These are phyloP conservation scores for Solanum chiquidenum DNA, from an alignment of 257 asterid species.

Conservation along the genomic window DNA sequence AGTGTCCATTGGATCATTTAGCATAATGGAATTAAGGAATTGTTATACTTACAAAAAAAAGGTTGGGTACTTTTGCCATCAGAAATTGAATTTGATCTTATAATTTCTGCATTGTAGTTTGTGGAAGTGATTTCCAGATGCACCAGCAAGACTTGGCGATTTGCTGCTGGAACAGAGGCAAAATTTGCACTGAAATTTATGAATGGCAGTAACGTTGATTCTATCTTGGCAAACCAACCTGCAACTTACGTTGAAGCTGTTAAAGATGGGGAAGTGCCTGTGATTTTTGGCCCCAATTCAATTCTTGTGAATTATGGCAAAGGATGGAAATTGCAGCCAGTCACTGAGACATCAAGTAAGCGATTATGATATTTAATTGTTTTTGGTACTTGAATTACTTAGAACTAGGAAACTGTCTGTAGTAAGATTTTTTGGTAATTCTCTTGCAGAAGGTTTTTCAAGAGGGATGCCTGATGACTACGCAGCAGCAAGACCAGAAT, in stretches of 20 bases:
- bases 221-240: slow-evolving; percentile 11
- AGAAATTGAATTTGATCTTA: neutral
- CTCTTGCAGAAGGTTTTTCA: neutral
- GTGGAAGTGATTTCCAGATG: slow-evolving; percentile 71
- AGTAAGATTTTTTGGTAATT: neutral
- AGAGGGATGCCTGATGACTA: neutral
- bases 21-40: neutral
- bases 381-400: neutral
- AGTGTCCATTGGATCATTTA: neutral
- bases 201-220: slow-evolving; percentile 34
- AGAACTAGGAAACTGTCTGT: neutral
- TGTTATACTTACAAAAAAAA: neutral
- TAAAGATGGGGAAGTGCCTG: slow-evolving; percentile 67
- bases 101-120: slow-evolving; percentile 26
- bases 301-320: slow-evolving; percentile 60
- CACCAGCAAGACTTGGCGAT: slow-evolving; percentile 69
- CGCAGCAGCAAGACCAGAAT: neutral
- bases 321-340: slow-evolving; percentile 72
- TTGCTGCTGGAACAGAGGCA: slow-evolving; percentile 69
- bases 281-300: slow-evolving; percentile 70
- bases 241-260: slow-evolving; percentile 73
- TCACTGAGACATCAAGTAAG: slow-evolving; percentile 27
- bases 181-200: slow-evolving; percentile 64
- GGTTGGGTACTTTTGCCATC: neutral
- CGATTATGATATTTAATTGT: neutral